phyloP scores from a whole-genome alignment of 345 rosid genomes.

The Populus davidiana region DNA sequence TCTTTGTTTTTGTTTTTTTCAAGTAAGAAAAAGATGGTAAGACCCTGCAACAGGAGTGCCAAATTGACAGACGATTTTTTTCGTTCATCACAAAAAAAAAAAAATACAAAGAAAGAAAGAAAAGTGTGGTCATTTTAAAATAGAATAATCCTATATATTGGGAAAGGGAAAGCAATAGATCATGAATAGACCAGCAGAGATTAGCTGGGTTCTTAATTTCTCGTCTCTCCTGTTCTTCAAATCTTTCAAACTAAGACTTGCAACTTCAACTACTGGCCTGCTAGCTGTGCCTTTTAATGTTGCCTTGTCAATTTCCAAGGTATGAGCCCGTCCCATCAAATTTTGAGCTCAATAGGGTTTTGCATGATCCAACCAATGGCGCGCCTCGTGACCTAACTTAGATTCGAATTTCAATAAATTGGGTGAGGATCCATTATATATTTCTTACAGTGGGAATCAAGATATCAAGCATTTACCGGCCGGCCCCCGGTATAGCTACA shows the following conservation, averaged over 20 bases:
- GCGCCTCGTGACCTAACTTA: slow-evolving; percentile 6
- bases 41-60: too few relatives aligned
- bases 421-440: not conserved
- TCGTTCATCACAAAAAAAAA: too few relatives aligned
- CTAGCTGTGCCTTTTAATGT: not conserved
- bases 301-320: not conserved
- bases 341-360: not conserved
- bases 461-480: not conserved
- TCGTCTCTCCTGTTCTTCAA: not conserved
- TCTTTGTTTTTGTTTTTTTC: too few relatives aligned
- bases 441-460: not conserved
- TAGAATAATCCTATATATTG: not conserved
- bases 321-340: not conserved
- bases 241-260: not conserved
- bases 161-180: not conserved
- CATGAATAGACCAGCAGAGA: not conserved
- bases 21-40: not conserved
- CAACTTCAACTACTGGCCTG: not conserved
- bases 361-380: not conserved
- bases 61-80: too few relatives aligned
- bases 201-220: not conserved
- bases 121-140: too few relatives aligned
- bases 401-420: not conserved
- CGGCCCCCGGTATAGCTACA: not conserved
- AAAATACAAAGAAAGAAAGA: too few relatives aligned